phyloP scores from a whole-genome alignment of 2,329 filamentous ascomycete species.

The Whalleya microplaca region DNA sequence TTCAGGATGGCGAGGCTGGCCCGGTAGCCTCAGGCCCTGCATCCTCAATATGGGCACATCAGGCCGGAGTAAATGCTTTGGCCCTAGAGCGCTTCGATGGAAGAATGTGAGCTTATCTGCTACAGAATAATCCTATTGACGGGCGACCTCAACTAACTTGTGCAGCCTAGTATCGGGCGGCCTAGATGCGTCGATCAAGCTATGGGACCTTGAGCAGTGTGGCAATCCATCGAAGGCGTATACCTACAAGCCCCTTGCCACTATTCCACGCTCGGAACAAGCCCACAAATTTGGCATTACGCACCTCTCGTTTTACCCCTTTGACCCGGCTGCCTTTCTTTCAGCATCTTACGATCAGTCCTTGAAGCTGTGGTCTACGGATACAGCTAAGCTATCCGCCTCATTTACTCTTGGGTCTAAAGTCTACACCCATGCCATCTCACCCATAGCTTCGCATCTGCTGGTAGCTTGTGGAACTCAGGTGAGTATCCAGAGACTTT shows the following conservation, averaged over 20 bases:
- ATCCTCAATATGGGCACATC: constrained; percentile 65
- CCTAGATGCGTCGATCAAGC: constrained; percentile 78
- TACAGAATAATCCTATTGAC: not conserved
- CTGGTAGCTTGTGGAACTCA: constrained; percentile 89
- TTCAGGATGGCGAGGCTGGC: constrained; percentile 31
- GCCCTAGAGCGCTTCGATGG: constrained; percentile 83
- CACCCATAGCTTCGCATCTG: constrained; percentile 71
- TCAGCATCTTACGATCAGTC: constrained; percentile 79
- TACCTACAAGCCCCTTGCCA: constrained; percentile 58
- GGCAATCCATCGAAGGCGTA: constrained; percentile 48
- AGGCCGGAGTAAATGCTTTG: constrained; percentile 77
- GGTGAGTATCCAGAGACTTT: too few relatives aligned
- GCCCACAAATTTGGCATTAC: constrained; percentile 74
- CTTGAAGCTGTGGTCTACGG: constrained; percentile 74
- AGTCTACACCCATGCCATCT: constrained; percentile 78
- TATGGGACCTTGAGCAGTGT: constrained; percentile 82
- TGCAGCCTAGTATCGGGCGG: constrained; percentile 79
- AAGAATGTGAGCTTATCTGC: constrained; percentile 58
- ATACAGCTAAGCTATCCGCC: constrained; percentile 62
- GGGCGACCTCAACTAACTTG: constrained; percentile 20
- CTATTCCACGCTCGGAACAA: constrained; percentile 49
- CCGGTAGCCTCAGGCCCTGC: constrained; percentile 34
- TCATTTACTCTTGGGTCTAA: constrained; percentile 70
- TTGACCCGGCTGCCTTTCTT: constrained; percentile 75
- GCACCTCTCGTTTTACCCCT: constrained; percentile 77